Evolutionary conservation across 495 filamentous ascomycete genomes (phyloP), one percentile per base, ranked within the genome.

Genomic region (Oidiodendron maius): DNA sequence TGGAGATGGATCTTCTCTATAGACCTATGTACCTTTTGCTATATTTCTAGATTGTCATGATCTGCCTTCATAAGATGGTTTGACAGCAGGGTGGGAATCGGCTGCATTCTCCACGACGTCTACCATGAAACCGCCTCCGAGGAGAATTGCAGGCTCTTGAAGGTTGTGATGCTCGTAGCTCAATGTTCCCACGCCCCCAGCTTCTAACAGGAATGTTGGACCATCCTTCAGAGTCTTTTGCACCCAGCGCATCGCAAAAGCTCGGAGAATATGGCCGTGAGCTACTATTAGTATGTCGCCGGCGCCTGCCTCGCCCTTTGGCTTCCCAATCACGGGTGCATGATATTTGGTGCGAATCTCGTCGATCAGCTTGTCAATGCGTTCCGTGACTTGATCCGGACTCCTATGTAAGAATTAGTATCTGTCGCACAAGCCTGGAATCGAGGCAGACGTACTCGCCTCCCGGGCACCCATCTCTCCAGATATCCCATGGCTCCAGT

Each of bases 201-300:
- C 89, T 61, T 88, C 82, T 5, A 91, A 65, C 63, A 91, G 70
- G 68, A 90, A 77, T 3, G 76, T 69, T 4, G 87, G 71, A 3
- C 81, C 79, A 43, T 79, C 75, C 5, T 77, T 74, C 44, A 96
- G 64, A 16, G 81, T 73, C 61, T 85, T 82, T 0, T 77, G 74
- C 0, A 80, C 73, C 91, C 91, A 96, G 16, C 91, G 73, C 81
- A 94, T 91, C 4, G 89, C 87, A 65, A 96, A 95, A 0, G 89
- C 89, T 21, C 91, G 75, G 24, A 95, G 71, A 23, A 95, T 89
- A 63, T 95, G 91, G 0, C 91, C 91, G 57, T 96, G 91, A 3
- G 86, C 82, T 24, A 86, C 72, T 13, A 83, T 71, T 13, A 84
- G 64, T 20, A 86, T 79, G 45, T 79, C 75, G 5, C 53, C 58